Conservation (phyloP, 2,329 filamentous ascomycete species). For the Biscogniauxia mediterranea region DNA sequence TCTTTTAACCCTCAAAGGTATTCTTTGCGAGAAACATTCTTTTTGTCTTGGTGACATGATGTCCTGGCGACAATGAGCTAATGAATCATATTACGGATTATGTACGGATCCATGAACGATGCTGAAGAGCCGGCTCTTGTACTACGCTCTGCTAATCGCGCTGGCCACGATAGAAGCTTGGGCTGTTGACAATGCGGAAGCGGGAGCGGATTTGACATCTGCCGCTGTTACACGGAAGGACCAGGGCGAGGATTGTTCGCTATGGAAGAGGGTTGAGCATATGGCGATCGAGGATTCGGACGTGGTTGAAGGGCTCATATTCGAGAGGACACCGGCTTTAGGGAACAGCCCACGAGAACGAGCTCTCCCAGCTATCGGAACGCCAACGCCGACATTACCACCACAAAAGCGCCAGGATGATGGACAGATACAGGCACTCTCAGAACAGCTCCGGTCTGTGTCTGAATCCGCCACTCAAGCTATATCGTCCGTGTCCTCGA, state of each 20-base stretch:
- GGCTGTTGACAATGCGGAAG: slow-evolving; percentile 18
- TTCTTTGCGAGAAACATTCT: slow-evolving; percentile 15
- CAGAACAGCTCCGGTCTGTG: slow-evolving; percentile 28
- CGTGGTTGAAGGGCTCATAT: slow-evolving; percentile 11
- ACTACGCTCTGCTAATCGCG: slow-evolving; percentile 29
- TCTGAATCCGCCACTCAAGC: slow-evolving; percentile 30
- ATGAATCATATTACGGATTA: slow-evolving; percentile 19
- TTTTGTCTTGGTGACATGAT: slow-evolving; percentile 21
- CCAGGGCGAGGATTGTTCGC: slow-evolving; percentile 7
- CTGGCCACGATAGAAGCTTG: slow-evolving; percentile 29
- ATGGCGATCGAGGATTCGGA: slow-evolving; percentile 13
- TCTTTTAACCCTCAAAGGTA: slow-evolving; percentile 9
- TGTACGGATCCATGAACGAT: slow-evolving; percentile 30
- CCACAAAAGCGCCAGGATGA: slow-evolving; percentile 29
- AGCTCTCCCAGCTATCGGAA: slow-evolving; percentile 18
- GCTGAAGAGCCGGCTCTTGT: slow-evolving; percentile 32
- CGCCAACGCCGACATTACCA: slow-evolving; percentile 25
- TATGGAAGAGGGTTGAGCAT: slow-evolving; percentile 21
- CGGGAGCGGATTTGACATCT: slow-evolving; percentile 3
- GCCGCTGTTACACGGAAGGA: slow-evolving; percentile 2
- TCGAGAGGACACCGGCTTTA: slow-evolving; percentile 16
- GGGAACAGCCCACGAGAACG: slow-evolving; percentile 19
- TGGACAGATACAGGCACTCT: slow-evolving; percentile 31
- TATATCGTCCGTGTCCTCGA: slow-evolving; percentile 31
- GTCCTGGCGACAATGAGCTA: slow-evolving; percentile 21